Conservation (phyloP, 2,329 filamentous ascomycete species). For the Cordyceps farinosa region DNA sequence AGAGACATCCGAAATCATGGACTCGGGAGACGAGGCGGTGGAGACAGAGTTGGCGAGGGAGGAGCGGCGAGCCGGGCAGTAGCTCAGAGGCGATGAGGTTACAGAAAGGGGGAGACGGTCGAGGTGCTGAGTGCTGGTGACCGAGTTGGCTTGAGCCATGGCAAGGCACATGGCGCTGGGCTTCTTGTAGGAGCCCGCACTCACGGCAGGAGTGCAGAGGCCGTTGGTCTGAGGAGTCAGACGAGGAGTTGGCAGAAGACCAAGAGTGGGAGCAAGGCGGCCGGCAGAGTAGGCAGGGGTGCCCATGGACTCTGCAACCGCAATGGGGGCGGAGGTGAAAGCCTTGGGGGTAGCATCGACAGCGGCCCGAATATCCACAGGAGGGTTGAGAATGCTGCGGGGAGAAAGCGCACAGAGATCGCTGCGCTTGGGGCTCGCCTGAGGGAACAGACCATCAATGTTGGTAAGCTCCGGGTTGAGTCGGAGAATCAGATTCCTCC, state of each 20-base stretch:
- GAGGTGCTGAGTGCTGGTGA: slow-evolving; percentile 44
- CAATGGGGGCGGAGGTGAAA: slow-evolving; percentile 40
- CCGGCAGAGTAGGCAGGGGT: slow-evolving; percentile 42
- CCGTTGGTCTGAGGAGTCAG: slow-evolving; percentile 54
- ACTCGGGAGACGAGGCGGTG: slow-evolving; percentile 62
- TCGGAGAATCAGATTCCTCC: slow-evolving; percentile 56
- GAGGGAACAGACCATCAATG: slow-evolving; percentile 48
- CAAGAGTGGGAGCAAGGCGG: slow-evolving; percentile 50
- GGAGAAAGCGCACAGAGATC: slow-evolving; percentile 39
- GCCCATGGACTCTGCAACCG: slow-evolving; percentile 47
- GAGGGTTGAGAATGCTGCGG: slow-evolving; percentile 43
- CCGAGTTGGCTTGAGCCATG: slow-evolving; percentile 52
- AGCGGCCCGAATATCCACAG: slow-evolving; percentile 35
- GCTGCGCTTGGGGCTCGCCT: slow-evolving; percentile 28
- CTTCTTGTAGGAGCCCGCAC: slow-evolving; percentile 48
- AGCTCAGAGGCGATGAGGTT: slow-evolving; percentile 51
- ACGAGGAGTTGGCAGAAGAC: slow-evolving; percentile 56
- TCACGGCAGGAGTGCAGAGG: slow-evolving; percentile 59
- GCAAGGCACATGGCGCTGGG: slow-evolving; percentile 58
- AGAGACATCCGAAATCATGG: slow-evolving; percentile 62
- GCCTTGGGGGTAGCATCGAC: slow-evolving; percentile 39
- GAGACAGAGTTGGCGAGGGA: slow-evolving; percentile 62
- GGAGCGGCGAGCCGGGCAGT: slow-evolving; percentile 51
- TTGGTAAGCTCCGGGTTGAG: slow-evolving; percentile 58
- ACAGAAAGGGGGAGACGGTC: slow-evolving; percentile 50